These are phyloP conservation scores for Podila verticillata DNA, from an alignment of 192 early-diverging fungal species.

Conservation along the genomic window DNA sequence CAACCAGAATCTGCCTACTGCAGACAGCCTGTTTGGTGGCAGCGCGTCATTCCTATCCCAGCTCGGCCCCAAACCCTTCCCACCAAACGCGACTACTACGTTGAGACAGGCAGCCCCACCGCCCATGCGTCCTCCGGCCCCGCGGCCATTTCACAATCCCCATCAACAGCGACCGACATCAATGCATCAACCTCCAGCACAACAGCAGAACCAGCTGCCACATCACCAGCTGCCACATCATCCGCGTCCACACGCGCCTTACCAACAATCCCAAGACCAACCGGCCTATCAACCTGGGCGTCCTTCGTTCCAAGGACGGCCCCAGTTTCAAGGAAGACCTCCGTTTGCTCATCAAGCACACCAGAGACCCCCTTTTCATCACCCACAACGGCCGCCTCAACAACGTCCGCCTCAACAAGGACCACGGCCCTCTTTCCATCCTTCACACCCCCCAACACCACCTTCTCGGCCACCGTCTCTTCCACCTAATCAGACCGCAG, in stretches of 20 bases:
- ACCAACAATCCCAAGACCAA: no score
- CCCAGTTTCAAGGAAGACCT: neutral
- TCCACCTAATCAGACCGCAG: neutral
- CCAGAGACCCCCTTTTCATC: neutral
- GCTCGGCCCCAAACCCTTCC: neutral
- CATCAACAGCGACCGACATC: neutral
- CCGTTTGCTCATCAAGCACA: neutral
- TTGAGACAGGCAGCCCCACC: neutral
- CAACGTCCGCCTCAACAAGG: neutral
- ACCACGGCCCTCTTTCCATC: neutral
- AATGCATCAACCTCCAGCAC: neutral
- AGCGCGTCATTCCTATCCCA: neutral
- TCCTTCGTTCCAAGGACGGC: neutral
- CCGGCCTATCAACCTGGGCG: no score
- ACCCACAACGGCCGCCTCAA: neutral
- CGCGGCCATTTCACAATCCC: neutral
- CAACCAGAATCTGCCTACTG: neutral
- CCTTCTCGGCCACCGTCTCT: neutral
- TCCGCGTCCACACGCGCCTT: no score
- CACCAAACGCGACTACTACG: neutral
- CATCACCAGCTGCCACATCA: neutral
- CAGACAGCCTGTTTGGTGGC: neutral
- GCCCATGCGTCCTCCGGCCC: neutral
- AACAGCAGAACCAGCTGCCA: neutral
- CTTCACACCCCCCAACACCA: neutral